A percentile compares a stretch with the other conserved stretches of the same genome.
Conservation (phyloP, 2,329 filamentous ascomycete genomes). For the Ceratocystis lukuohia region DNA sequence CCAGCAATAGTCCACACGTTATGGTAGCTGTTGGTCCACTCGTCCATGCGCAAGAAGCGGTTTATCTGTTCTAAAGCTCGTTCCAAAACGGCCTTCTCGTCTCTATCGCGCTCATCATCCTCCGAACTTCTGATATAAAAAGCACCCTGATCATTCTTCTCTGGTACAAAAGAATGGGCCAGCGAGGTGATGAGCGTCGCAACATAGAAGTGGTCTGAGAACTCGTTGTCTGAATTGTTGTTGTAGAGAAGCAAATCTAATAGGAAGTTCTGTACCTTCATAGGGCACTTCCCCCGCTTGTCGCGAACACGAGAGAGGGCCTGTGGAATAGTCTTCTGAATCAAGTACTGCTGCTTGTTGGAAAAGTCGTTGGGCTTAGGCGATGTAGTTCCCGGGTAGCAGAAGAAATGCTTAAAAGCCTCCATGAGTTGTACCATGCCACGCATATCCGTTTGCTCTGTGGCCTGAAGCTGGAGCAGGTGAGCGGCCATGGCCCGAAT, state of each 20-base stretch:
- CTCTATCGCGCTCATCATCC: constrained; percentile 31
- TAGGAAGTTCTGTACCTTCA: constrained; percentile 67
- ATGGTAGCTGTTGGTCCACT: constrained; percentile 55
- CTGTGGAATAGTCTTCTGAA: constrained; percentile 70
- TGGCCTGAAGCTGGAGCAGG: constrained; percentile 62
- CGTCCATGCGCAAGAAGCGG: constrained; percentile 52
- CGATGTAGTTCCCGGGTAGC: constrained; percentile 62
- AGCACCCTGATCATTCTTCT: constrained; percentile 28
- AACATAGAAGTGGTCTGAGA: constrained; percentile 82
- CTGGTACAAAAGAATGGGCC: constrained; percentile 43
- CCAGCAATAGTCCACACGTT: constrained; percentile 53
- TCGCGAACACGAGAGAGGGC: constrained; percentile 71
- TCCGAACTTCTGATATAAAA: constrained; percentile 22
- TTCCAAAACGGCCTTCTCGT: constrained; percentile 37
- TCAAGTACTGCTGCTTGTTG: constrained; percentile 70
- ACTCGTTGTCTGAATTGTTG: constrained; percentile 81
- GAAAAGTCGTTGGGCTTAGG: constrained; percentile 83
- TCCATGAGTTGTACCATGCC: constrained; percentile 75
- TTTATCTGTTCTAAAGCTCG: constrained; percentile 50
- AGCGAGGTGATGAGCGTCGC: constrained; percentile 58
- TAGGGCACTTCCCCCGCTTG: constrained; percentile 56
- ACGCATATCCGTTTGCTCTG: constrained; percentile 54
- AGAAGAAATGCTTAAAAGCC: constrained; percentile 80
- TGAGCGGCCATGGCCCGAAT: constrained; percentile 77
- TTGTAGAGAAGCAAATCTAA: constrained; percentile 85